These are phyloP conservation scores for Sisymbrium irio DNA, from an alignment of 345 rosid genomes.

Conservation along the genomic window DNA sequence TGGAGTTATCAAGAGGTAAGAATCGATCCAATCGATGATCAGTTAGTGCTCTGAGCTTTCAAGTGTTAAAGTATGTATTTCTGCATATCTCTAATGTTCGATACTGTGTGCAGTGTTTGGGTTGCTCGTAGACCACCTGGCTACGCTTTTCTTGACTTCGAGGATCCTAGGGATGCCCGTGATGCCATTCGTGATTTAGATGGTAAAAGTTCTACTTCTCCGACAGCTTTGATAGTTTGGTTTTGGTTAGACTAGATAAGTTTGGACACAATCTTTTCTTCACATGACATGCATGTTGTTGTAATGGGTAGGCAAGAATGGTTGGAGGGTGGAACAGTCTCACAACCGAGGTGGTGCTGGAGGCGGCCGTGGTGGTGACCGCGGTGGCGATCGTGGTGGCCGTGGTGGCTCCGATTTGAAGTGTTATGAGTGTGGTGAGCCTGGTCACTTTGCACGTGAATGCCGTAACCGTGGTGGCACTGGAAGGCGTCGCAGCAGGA, in stretches of 20 bases:
- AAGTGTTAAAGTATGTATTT: no score
- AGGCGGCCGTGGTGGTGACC: conserved; percentile 50
- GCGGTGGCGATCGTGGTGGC: conserved; percentile 58
- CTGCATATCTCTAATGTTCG: background rate
- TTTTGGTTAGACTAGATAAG: background rate
- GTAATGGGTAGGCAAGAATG: conserved; percentile 59
- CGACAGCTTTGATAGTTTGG: no score
- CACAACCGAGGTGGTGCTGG: conserved; percentile 76
- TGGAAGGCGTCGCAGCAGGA: conserved; percentile 62
- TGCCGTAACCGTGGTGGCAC: conserved; percentile 70
- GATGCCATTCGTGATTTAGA: conserved; percentile 80
- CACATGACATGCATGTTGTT: background rate
- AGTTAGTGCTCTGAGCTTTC: background rate
- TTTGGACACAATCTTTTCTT: background rate
- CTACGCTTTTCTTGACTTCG: conserved; percentile 85
- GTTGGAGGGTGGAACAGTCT: conserved; percentile 89
- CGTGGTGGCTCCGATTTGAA: conserved; percentile 83
- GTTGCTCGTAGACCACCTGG: conserved; percentile 97
- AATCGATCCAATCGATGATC: background rate
- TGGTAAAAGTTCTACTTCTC: no score
- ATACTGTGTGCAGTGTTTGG: conserved; percentile 62
- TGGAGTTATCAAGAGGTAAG: conserved; percentile 65
- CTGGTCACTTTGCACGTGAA: conserved; percentile 94
- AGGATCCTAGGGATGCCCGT: conserved; percentile 75
- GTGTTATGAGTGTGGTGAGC: conserved; percentile 89